Evolutionary conservation across 352 stramenopile species (phyloP), one percentile per base, ranked within the genome.

Genomic region (Elongisporangium prolatum): DNA sequence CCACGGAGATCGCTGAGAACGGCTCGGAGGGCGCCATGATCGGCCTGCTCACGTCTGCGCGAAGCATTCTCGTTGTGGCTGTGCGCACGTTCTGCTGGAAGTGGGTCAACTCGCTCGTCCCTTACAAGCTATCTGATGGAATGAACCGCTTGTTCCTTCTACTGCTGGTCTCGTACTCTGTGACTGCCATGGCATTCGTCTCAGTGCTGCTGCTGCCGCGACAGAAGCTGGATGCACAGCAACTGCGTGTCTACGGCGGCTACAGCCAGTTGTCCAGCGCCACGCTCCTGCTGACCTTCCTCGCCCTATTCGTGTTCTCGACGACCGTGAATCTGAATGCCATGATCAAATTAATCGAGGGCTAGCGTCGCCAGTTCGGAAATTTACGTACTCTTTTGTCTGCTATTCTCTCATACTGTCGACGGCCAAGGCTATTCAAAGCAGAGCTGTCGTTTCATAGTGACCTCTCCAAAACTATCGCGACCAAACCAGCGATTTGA

Each of bases 1-100:
- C 71, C 11, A 89, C 75, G 0, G 81, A 91, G 54, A 88, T 91
- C 56, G 81, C 77, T 22, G 78, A 91, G 59, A 85, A 80, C 48
- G 81, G 81, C 38, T 83, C 75, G 9, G 81, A 91, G 54, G 81
- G 81, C 25, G 78, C 79, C 21, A 89, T 77, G 3, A 76, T 87
- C 52, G 81, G 77, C 25, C 73, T 91, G 65, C 44, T 88, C 21
- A 62, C 80, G 54, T 85, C 78, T 10, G 84, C 86, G 57, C 75
- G 72, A 21, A 86, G 75, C 52, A 80, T 71, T 48, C 72, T 88
- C 56, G 71, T 67, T n/a, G 76, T 84, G 34, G 67, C 74, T 20
- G 78, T 75, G 64, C 68, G 70, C 13, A 91, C 75, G 40, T 60
- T 88, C 14, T 84, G 77, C 52, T 74, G 72, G 21, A 69, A 74